phyloP scores from a whole-genome alignment of 1,284 basidiomycete genomes.

The Chondrostereum purpureum region DNA sequence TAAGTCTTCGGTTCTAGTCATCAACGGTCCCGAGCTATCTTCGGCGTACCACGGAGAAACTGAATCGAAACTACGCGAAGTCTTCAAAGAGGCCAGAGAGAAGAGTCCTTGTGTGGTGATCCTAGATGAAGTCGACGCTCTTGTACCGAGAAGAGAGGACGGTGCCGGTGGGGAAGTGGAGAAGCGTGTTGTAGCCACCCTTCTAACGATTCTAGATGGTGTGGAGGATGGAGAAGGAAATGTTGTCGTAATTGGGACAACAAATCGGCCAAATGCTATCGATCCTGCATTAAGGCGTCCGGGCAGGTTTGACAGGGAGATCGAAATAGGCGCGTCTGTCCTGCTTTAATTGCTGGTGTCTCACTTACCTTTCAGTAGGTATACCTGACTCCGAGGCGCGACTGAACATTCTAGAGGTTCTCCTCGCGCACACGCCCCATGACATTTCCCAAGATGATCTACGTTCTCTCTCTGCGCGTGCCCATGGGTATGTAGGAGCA shows the following conservation, averaged over 20 bases:
- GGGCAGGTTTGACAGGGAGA: conserved; percentile 93
- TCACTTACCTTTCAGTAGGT: conserved; percentile 39
- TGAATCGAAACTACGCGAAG: conserved; percentile 81
- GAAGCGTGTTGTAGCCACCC: conserved; percentile 90
- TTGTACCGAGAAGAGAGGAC: conserved; percentile 88
- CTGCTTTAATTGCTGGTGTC: conserved; percentile 1
- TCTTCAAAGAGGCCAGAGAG: conserved; percentile 81
- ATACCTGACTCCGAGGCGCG: conserved; percentile 85
- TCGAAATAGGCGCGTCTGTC: conserved; percentile 79
- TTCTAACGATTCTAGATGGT: conserved; percentile 94
- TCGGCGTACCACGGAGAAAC: conserved; percentile 97
- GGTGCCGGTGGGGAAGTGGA: conserved; percentile 90
- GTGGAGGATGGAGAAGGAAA: conserved; percentile 58
- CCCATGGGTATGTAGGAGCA: conserved; percentile 97
- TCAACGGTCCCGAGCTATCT: conserved; percentile 93
- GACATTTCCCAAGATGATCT: conserved; percentile 58
- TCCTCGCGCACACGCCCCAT: conserved; percentile 80
- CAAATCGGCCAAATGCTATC: conserved; percentile 95
- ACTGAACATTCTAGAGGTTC: conserved; percentile 75
- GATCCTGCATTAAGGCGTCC: conserved; percentile 93
- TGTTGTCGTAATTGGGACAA: conserved; percentile 95
- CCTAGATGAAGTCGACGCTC: conserved; percentile 93
- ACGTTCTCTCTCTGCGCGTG: conserved; percentile 62
- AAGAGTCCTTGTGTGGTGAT: conserved; percentile 90
- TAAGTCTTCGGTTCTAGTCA: conserved; percentile 74